A percentile compares a stretch with the other conserved stretches of the same genome.
Conservation (phyloP, 2,329 filamentous ascomycete genomes). For the Zymoseptoria crescenta region DNA sequence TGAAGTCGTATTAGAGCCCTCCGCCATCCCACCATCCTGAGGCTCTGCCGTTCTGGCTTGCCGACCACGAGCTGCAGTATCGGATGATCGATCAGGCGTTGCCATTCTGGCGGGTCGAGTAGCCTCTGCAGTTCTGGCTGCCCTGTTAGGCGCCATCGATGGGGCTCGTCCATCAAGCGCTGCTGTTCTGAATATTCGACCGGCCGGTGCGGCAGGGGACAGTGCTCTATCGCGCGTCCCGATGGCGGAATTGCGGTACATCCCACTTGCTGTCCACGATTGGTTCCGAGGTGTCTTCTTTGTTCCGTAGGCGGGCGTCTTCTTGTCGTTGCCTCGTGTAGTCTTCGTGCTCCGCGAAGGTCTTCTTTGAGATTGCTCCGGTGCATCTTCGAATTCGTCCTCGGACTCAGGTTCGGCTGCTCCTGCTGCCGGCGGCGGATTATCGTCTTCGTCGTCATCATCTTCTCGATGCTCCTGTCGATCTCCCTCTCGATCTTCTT, state of each 20-base stretch:
- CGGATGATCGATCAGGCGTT: background rate
- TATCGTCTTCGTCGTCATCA: background rate
- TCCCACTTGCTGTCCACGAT: background rate
- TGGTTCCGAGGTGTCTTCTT: background rate
- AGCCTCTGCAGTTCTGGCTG: background rate
- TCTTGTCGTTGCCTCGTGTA: background rate
- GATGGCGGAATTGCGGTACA: background rate
- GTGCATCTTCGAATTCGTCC: no score
- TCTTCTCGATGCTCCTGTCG: no score
- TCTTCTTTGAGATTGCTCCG: no score
- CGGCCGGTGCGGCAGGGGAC: no score
- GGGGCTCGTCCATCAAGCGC: background rate
- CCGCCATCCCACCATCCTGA: background rate
- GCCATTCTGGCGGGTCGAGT: background rate
- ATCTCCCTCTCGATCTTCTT: background rate
- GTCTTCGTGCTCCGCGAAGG: no score
- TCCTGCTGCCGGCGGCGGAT: no score
- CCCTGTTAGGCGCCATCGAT: no score
- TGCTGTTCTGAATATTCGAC: background rate
- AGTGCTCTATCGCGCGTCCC: no score
- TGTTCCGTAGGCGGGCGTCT: background rate
- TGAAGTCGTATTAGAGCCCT: background rate
- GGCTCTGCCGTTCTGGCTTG: background rate
- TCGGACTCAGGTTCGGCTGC: no score
- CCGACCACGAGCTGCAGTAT: no score